Conservation (phyloP, 495 filamentous ascomycete genomes). For the Hyaloscypha variabilis region DNA sequence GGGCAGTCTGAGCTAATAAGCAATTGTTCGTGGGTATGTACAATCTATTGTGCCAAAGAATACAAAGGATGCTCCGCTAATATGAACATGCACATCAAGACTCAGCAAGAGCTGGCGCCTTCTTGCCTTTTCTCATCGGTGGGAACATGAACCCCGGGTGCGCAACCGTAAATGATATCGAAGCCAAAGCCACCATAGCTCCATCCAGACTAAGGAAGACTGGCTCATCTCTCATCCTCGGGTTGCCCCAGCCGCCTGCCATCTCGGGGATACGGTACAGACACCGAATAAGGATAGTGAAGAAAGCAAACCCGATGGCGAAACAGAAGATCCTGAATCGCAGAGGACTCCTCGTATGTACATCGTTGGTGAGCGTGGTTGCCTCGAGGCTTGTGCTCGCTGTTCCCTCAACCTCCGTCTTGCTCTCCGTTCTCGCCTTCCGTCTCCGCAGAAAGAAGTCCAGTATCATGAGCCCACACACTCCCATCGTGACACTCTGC, state of each 20-base stretch:
- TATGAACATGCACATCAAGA: no score
- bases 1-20: no score
- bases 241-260: slow-evolving; percentile 30
- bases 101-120: neutral
- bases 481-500: slow-evolving; percentile 48
- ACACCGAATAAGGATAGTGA: slow-evolving; percentile 46
- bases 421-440: slow-evolving; percentile 22
- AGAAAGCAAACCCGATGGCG: slow-evolving; percentile 65
- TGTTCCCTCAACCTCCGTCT: slow-evolving; percentile 17
- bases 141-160: slow-evolving; percentile 17
- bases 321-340: slow-evolving; percentile 40
- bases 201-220: slow-evolving; percentile 60
- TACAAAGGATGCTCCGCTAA: no score
- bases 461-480: slow-evolving; percentile 38
- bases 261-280: slow-evolving; percentile 41
- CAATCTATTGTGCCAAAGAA: no score
- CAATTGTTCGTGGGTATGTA: no score
- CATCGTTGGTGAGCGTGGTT: slow-evolving; percentile 8
- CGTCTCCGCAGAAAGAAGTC: slow-evolving; percentile 39
- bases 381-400: slow-evolving; percentile 17
- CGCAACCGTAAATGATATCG: slow-evolving; percentile 40
- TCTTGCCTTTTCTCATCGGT: slow-evolving; percentile 13
- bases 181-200: slow-evolving; percentile 53
- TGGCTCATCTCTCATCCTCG: slow-evolving; percentile 50
- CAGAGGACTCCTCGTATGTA: neutral